These are phyloP conservation scores for Coniochaeta sp. DNA, from an alignment of 2,329 filamentous ascomycete species.

Conservation along the genomic window DNA sequence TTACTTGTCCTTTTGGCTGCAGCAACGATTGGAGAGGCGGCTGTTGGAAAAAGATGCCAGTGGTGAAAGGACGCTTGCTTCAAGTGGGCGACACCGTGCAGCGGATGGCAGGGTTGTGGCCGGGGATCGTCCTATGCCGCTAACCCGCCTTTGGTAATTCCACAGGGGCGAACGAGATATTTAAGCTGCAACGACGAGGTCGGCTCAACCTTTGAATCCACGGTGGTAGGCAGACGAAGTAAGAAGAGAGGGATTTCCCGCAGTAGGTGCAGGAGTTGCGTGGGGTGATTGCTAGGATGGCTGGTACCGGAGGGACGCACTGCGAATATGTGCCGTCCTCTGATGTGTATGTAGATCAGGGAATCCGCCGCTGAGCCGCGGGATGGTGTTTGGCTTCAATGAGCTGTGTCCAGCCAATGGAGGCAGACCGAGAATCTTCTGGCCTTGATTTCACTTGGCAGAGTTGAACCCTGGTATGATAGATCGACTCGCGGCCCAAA, in stretches of 20 bases:
- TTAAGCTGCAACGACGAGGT: not conserved
- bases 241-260: not conserved
- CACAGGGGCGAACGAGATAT: not conserved
- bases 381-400: not conserved
- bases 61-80: not conserved
- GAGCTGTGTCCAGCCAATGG: not conserved
- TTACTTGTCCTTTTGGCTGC: not conserved
- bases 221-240: not conserved
- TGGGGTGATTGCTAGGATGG: not conserved
- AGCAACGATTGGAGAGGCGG: not conserved
- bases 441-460: not conserved
- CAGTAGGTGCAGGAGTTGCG: not conserved
- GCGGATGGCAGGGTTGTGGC: not conserved
- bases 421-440: not conserved
- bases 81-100: not conserved
- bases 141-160: not conserved
- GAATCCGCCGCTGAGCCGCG: not conserved
- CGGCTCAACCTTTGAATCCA: not conserved
- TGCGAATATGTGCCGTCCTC: not conserved
- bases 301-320: not conserved
- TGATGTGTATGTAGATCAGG: not conserved
- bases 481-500: not conserved
- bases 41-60: not conserved
- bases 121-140: not conserved
- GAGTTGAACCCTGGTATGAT: not conserved